A percentile compares a stretch with the other conserved stretches of the same genome.
phyloP scores from a whole-genome alignment of 1,284 basidiomycete species.

The Bjerkandera adusta region DNA sequence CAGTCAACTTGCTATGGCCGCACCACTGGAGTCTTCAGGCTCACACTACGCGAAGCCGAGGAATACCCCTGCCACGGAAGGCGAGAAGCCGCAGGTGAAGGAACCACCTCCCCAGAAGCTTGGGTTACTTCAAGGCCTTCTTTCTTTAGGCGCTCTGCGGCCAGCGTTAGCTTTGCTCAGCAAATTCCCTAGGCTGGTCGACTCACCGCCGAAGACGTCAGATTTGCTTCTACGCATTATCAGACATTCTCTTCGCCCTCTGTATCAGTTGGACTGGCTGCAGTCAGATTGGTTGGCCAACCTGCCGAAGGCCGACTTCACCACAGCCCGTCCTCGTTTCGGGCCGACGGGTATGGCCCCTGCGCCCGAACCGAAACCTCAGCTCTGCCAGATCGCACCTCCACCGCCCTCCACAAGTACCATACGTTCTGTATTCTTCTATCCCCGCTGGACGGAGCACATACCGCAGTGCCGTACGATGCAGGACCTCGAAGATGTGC shows the following conservation, averaged over 20 bases:
- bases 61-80: constrained; percentile 25
- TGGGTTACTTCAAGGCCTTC: constrained; percentile 76
- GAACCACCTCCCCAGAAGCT: constrained; percentile 78
- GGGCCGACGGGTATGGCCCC: constrained; percentile 51
- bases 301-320: not conserved
- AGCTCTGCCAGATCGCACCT: constrained; percentile 70
- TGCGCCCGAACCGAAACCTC: constrained; percentile 52
- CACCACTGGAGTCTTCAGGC: constrained; percentile 70
- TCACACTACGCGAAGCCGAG: constrained; percentile 20
- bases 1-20: constrained; percentile 88
- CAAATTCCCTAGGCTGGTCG: constrained; percentile 84
- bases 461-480: constrained; percentile 64
- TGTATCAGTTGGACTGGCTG: no score
- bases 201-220: constrained; percentile 79
- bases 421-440: constrained; percentile 86
- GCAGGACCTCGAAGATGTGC: constrained; percentile 70
- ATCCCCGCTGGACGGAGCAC: constrained; percentile 75
- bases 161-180: constrained; percentile 79
- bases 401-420: constrained; percentile 71
- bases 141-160: constrained; percentile 82
- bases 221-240: constrained; percentile 81
- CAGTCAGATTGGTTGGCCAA: constrained; percentile 34
- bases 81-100: constrained; percentile 49
- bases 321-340: constrained; percentile 50
- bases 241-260: constrained; percentile 60